phyloP scores from a whole-genome alignment of 305 asterid species.

The Fraxinus latifolia region DNA sequence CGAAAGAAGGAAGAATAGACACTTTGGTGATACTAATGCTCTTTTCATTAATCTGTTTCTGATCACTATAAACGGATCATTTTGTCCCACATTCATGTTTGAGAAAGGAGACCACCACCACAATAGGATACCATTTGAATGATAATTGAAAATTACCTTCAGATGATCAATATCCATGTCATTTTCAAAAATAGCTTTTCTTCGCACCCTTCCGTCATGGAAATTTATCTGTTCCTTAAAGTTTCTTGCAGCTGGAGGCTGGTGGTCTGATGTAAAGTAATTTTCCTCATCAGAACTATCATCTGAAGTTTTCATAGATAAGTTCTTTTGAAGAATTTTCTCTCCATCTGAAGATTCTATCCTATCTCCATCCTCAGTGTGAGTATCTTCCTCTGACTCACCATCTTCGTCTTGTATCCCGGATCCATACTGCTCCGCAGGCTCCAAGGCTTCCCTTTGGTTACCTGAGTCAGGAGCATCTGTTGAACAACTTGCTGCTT shows the following conservation, averaged over 20 bases:
- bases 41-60: background rate
- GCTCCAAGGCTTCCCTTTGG: slow-evolving; percentile 35
- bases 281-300: slow-evolving; percentile 65
- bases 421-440: slow-evolving; percentile 36
- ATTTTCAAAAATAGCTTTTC: slow-evolving; percentile 79
- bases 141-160: slow-evolving; percentile 37
- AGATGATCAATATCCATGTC: slow-evolving; percentile 44
- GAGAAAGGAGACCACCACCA: background rate
- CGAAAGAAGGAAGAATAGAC: background rate
- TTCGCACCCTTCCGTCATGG: slow-evolving; percentile 82
- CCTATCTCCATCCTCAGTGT: slow-evolving; percentile 40
- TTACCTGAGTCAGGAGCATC: slow-evolving; percentile 34
- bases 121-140: background rate
- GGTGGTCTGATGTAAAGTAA: slow-evolving; percentile 34
- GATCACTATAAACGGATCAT: background rate
- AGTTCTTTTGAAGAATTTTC: slow-evolving; percentile 18
- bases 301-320: slow-evolving; percentile 30
- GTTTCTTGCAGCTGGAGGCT: slow-evolving; percentile 30
- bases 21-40: background rate
- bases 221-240: slow-evolving; percentile 56
- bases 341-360: slow-evolving; percentile 37
- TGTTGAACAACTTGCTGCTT: slow-evolving; percentile 29
- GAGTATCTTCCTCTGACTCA: slow-evolving; percentile 49
- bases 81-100: background rate
- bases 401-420: slow-evolving; percentile 39